Conservation (phyloP, 192 early-diverging fungal species). For the Mycoemilia scoparia region DNA sequence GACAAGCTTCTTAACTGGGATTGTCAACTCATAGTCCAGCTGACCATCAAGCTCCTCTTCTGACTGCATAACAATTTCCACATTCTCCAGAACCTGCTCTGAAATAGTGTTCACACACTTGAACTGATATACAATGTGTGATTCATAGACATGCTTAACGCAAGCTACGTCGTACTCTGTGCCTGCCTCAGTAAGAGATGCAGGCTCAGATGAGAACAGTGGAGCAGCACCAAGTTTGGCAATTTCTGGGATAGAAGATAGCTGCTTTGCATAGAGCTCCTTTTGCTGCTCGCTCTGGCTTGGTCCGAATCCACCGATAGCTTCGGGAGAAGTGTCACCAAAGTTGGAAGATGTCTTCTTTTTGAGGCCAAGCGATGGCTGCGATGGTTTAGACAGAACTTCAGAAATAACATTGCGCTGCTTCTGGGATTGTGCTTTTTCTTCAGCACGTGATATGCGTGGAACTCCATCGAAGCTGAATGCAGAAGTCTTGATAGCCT, state of each 20-base stretch:
- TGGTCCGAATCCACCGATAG: constrained; percentile 1
- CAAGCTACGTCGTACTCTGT: constrained; percentile 88
- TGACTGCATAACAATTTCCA: constrained; percentile 65
- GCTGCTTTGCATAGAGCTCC: constrained; percentile 50
- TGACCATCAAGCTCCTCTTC: constrained; percentile 34
- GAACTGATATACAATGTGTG: constrained; percentile 92
- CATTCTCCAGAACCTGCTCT: constrained; percentile 83
- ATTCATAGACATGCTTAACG: constrained; percentile 82
- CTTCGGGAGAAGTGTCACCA: background rate
- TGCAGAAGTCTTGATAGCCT: constrained; percentile 31
- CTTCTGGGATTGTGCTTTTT: too few relatives aligned
- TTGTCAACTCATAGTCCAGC: constrained; percentile 42
- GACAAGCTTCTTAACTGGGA: constrained; percentile 55
- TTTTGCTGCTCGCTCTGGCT: constrained; percentile 33
- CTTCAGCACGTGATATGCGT: constrained; percentile 68
- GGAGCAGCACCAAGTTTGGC: constrained; percentile 50
- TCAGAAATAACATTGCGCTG: constrained; percentile 1
- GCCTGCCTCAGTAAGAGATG: constrained; percentile 78
- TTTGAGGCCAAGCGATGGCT: too few relatives aligned
- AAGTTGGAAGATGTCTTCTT: constrained; percentile 1
- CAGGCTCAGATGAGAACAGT: constrained; percentile 59
- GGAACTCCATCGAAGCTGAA: constrained; percentile 71
- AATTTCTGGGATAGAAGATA: constrained; percentile 69
- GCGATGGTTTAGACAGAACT: too few relatives aligned
- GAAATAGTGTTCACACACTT: constrained; percentile 86